A percentile compares a stretch with the other conserved stretches of the same genome.
These are phyloP conservation scores for Daedaleopsis sinensis DNA, from an alignment of 768 basidiomycete genomes.

Conservation along the genomic window DNA sequence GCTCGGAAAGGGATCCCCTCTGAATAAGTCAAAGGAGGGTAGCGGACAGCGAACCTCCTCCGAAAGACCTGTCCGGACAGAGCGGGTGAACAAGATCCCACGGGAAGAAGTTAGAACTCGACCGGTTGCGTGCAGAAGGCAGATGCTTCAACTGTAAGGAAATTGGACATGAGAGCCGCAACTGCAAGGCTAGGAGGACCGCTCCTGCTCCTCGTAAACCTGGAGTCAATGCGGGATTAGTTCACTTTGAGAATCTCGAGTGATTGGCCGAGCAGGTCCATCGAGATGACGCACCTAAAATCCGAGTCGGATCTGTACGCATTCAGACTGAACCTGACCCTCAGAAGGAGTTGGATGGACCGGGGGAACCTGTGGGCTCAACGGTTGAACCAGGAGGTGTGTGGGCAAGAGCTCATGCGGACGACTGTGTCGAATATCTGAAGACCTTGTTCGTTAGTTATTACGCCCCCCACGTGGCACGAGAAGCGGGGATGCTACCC, in stretches of 20 bases:
- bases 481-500: neutral
- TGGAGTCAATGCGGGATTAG: neutral
- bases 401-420: neutral
- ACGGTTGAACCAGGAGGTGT: too few relatives aligned
- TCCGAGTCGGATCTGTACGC: too few relatives aligned
- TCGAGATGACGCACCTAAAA: too few relatives aligned
- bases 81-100: too few relatives aligned
- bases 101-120: neutral
- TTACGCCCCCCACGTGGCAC: neutral
- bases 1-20: too few relatives aligned
- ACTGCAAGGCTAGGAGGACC: conserved; percentile 10
- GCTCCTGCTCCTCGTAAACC: conserved; percentile 10
- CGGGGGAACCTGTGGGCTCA: too few relatives aligned
- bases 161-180: conserved; percentile 9
- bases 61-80: neutral
- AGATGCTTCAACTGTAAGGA: conserved; percentile 17
- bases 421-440: neutral
- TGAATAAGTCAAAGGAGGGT: too few relatives aligned
- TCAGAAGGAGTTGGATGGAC: neutral
- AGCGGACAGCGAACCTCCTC: too few relatives aligned
- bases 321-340: neutral
- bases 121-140: conserved; percentile 9
- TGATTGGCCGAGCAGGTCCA: too few relatives aligned
- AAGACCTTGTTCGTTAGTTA: neutral
- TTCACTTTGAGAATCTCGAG: too few relatives aligned